phyloP scores from a whole-genome alignment of 257 asterid species.

The Nicotiana benthamiana region DNA sequence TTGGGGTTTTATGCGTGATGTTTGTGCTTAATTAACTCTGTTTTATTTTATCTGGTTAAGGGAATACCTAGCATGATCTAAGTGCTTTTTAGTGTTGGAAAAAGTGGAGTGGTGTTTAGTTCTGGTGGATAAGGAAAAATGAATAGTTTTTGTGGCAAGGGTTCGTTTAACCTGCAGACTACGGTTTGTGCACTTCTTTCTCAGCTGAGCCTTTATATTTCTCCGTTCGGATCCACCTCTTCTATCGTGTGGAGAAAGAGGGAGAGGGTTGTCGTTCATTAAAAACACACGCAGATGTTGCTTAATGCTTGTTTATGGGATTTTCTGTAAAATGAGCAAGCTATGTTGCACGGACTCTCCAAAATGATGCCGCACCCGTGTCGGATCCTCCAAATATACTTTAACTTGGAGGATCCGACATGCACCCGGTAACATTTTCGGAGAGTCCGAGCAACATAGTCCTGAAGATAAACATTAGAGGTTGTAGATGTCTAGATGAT shows the following conservation, averaged over 20 bases:
- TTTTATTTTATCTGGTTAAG: neutral
- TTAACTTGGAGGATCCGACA: no score
- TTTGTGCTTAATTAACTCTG: neutral
- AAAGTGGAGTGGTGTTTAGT: neutral
- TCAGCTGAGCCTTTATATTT: neutral
- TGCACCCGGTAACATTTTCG: no score
- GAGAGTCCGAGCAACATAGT: no score
- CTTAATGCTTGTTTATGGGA: neutral
- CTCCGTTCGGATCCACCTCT: neutral
- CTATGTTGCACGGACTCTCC: no score
- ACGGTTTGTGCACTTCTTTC: neutral
- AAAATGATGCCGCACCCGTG: no score
- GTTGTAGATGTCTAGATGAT: slow-evolving; percentile 2
- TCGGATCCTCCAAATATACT: no score
- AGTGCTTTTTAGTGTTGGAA: neutral
- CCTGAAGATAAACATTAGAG: neutral
- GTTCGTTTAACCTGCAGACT: neutral
- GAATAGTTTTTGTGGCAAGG: neutral
- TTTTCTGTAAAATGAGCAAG: neutral
- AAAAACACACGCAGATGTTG: neutral
- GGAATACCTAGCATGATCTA: neutral
- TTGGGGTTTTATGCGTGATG: neutral
- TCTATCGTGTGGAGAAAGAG: neutral
- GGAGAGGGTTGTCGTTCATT: neutral
- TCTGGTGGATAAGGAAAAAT: neutral